Evolutionary conservation across 495 filamentous ascomycete genomes (phyloP).

Genomic region (Cenococcum geophilum): DNA sequence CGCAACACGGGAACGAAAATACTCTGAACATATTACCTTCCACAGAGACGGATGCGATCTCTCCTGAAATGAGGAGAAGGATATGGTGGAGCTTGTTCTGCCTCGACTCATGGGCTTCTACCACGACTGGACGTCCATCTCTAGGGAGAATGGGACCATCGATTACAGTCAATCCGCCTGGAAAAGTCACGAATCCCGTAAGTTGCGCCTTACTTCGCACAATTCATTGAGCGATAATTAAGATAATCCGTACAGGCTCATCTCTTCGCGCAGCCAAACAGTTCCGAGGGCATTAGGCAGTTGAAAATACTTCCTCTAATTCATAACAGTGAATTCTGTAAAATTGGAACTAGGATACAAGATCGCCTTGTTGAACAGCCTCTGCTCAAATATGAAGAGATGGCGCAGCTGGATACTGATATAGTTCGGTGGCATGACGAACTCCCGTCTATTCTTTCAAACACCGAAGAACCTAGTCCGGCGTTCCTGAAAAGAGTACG

Average conservation of each 20-base stretch:
- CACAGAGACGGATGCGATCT: conserved; percentile 30
- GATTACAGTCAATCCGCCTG: conserved; percentile 65
- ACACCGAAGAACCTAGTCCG: conserved; percentile 60
- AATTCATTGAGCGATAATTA: conserved; percentile 15
- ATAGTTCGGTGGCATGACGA: conserved; percentile 66
- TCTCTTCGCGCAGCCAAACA: conserved; percentile 12
- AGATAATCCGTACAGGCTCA: conserved; percentile 10
- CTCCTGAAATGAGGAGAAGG: conserved; percentile 59
- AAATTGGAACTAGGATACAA: conserved; percentile 70
- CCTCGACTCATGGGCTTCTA: conserved; percentile 72
- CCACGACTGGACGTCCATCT: conserved; percentile 69
- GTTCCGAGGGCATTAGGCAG: conserved; percentile 41
- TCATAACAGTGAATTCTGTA: conserved; percentile 75
- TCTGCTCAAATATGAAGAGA: conserved; percentile 58
- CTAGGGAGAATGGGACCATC: conserved; percentile 68
- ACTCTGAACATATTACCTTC: conserved; percentile 21
- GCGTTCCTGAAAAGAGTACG: conserved; percentile 63
- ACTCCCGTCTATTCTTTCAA: conserved; percentile 58
- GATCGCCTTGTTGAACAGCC: conserved; percentile 67
- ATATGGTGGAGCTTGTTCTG: conserved; percentile 80
- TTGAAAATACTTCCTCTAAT: conserved; percentile 64
- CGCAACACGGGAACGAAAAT: conserved; percentile 16
- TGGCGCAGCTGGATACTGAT: conserved; percentile 58
- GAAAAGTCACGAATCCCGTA: conserved; percentile 43
- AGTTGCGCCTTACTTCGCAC: neutral